Percentiles rank a stretch among this genome's conserved stretches.
These are phyloP conservation scores for Candida xiaguanensis DNA, from an alignment of 805 yeast genomes.

Conservation along the genomic window DNA sequence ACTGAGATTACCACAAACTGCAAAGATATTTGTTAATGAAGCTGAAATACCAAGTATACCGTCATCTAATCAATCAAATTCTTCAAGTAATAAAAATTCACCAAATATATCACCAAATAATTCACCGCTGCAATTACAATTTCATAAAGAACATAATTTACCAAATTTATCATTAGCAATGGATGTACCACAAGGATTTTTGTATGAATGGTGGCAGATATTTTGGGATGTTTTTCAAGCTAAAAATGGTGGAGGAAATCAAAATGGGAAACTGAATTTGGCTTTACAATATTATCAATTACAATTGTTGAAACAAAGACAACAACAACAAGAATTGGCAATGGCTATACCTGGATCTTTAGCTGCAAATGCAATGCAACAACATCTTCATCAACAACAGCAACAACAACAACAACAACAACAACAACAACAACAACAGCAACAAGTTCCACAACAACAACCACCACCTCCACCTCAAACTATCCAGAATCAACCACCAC, in stretches of 20 bases:
- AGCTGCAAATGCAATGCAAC: background rate
- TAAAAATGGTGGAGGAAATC: slow-evolving; percentile 44
- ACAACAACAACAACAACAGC: slow-evolving; percentile 1
- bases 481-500: slow-evolving; percentile 15
- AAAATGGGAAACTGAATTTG: slow-evolving; percentile 3
- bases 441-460: background rate
- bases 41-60: slow-evolving; percentile 55
- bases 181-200: slow-evolving; percentile 84
- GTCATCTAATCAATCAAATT: slow-evolving; percentile 18
- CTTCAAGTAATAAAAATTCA: slow-evolving; percentile 5
- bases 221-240: slow-evolving; percentile 94
- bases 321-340: slow-evolving; percentile 41
- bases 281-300: slow-evolving; percentile 55
- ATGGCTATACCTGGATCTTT: slow-evolving; percentile 21
- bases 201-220: slow-evolving; percentile 94
- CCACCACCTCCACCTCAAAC: slow-evolving; percentile 3
- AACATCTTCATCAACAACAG: slow-evolving; percentile 1
- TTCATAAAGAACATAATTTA: slow-evolving; percentile 39
- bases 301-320: slow-evolving; percentile 55
- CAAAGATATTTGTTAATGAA: slow-evolving; percentile 69
- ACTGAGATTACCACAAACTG: slow-evolving; percentile 67
- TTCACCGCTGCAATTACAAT: slow-evolving; percentile 24
- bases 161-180: slow-evolving; percentile 53
- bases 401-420: slow-evolving; percentile 4
- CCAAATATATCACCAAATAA: slow-evolving; percentile 19